These are phyloP conservation scores for Coelastrella sp. DNA, from an alignment of 139 green algal species.

Conservation along the genomic window DNA sequence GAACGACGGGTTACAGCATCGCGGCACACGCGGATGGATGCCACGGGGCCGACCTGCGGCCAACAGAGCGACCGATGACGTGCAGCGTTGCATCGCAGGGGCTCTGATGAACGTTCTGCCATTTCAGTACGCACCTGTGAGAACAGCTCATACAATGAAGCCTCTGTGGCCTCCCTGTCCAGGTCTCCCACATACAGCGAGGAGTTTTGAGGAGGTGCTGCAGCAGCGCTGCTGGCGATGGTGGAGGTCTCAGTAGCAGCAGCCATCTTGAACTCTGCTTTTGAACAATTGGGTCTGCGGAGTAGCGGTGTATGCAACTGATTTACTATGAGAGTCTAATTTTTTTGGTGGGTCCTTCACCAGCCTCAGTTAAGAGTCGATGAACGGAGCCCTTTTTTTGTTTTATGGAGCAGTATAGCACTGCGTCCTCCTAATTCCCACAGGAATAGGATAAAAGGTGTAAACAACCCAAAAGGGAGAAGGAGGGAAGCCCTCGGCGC, in stretches of 20 bases:
- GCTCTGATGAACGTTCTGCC: background rate
- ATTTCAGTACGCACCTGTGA: slow-evolving; percentile 73
- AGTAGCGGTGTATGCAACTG: background rate
- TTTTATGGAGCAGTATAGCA: slow-evolving; percentile 30
- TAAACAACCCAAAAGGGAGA: background rate
- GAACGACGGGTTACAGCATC: slow-evolving; percentile 94
- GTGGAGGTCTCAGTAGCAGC: slow-evolving; percentile 31
- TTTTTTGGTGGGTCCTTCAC: slow-evolving; percentile 53
- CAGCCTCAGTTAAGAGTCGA: slow-evolving; percentile 46
- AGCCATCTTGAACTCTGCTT: slow-evolving; percentile 37
- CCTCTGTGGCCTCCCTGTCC: slow-evolving; percentile 91
- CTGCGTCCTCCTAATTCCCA: background rate
- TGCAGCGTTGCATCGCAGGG: background rate
- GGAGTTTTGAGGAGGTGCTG: slow-evolving; percentile 70
- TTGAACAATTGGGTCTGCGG: background rate
- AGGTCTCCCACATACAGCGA: slow-evolving; percentile 97
- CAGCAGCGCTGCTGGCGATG: slow-evolving; percentile 35
- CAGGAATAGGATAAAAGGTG: background rate
- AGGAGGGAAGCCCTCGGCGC: background rate
- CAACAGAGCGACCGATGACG: background rate
- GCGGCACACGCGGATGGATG: slow-evolving; percentile 94
- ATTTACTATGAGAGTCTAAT: background rate
- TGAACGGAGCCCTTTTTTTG: slow-evolving; percentile 42
- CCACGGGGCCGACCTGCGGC: slow-evolving; percentile 90
- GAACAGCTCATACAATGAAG: slow-evolving; percentile 94